These are phyloP conservation scores for Leptographium wingfieldii DNA, from an alignment of 2,329 filamentous ascomycete genomes.

Conservation along the genomic window DNA sequence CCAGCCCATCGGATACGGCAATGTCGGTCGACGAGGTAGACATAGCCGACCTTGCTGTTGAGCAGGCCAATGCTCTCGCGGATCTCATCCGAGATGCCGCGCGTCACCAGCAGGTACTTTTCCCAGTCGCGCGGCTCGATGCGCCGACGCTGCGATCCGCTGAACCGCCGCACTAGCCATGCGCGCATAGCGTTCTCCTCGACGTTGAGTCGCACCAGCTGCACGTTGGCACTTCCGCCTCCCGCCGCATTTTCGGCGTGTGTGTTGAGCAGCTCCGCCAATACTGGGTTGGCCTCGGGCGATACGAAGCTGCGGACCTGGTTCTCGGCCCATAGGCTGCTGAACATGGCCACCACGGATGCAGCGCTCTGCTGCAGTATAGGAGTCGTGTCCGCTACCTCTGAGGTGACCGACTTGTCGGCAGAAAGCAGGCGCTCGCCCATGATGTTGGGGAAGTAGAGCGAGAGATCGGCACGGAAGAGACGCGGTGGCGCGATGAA, in stretches of 20 bases:
- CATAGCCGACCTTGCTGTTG: constrained; percentile 88
- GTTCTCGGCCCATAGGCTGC: constrained; percentile 70
- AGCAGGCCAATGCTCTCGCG: constrained; percentile 55
- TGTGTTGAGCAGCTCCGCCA: constrained; percentile 48
- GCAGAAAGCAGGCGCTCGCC: constrained; percentile 61
- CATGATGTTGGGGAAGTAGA: constrained; percentile 88
- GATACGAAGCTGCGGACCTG: constrained; percentile 66
- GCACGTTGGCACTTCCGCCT: constrained; percentile 25
- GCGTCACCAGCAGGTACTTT: constrained; percentile 48
- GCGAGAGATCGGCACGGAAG: constrained; percentile 68
- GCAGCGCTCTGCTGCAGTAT: constrained; percentile 42
- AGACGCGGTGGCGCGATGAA: constrained; percentile 76
- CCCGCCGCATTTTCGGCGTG: constrained; percentile 25
- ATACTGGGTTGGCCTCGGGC: constrained; percentile 51
- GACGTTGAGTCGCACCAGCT: constrained; percentile 77
- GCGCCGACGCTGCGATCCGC: constrained; percentile 36
- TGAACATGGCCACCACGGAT: constrained; percentile 70
- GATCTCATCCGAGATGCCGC: constrained; percentile 46
- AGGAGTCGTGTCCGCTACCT: constrained; percentile 70
- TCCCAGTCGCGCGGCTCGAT: constrained; percentile 41
- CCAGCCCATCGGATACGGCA: constrained; percentile 93
- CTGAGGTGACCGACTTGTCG: constrained; percentile 27
- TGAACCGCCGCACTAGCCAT: constrained; percentile 44
- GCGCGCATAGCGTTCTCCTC: constrained; percentile 67
- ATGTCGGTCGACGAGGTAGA: constrained; percentile 76